Base-by-base conservation (phyloP, 768 basidiomycete species). In the Gyrodon lividus region DNA sequence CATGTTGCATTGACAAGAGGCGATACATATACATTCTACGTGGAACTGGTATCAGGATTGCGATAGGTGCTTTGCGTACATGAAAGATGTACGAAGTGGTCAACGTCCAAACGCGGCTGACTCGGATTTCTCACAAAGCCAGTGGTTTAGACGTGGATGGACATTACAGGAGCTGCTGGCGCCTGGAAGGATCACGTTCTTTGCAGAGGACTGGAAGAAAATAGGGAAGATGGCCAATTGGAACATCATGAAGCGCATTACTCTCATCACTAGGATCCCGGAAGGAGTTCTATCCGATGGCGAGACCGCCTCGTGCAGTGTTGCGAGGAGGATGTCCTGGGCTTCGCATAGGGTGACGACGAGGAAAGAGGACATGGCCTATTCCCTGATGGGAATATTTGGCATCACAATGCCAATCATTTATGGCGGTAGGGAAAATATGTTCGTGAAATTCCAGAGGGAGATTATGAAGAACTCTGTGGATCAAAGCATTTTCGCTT, bases 81-180 rank as follows among this genome's bases (percentile, higher is more conserved):
- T 48, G 38, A 31, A 19, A 16, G 47, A 48, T 30, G 47, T 48
- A 39, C 47, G 38, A 14, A 48, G 37, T 14, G 47, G 23, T 16
- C 23, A 39, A 35, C 13, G 4, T 6, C 37, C 37, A 14, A 24
- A 39, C 12, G 38, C 47, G 38, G 28, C 40, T 12, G 39, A 40
- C 47, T 51, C 52, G 17, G 47, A 41, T 26, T 48, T 48, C 23
- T 30, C 38, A n/a, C 23, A 30, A 19, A 54, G 52, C 17, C 40
- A 50, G 34, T 47, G 46, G 46, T 49, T 43, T 17, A 49, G 39
- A 30, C 38, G 48, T 2, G 59, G 59, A n/a, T 59, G 23, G 50
- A 51, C 50, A 10, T 20, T 51, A 16, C 50, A 51, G 35, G 50
- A 51, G 31, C 43, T 51, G 23, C 31, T 59, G 9, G 59, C 59